A percentile compares a stretch with the other conserved stretches of the same genome.
These are phyloP conservation scores for Podaxis sp. DNA, from an alignment of 768 basidiomycete genomes.

Conservation along the genomic window DNA sequence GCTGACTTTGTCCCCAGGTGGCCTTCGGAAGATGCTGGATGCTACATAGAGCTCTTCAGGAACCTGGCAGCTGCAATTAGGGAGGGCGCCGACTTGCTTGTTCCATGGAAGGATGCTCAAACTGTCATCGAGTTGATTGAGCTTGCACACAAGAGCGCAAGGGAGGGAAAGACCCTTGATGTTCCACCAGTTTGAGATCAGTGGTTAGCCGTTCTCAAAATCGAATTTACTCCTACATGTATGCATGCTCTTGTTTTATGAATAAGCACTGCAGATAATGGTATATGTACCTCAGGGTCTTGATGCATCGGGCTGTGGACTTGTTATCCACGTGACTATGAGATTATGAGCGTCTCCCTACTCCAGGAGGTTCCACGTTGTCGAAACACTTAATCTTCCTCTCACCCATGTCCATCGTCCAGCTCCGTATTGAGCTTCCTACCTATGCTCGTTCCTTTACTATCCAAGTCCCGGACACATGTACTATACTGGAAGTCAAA, in stretches of 20 bases:
- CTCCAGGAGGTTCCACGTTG: constrained; percentile 27
- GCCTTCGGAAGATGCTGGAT: constrained; percentile 59
- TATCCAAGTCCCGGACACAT: constrained; percentile 45
- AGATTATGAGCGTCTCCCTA: constrained; percentile 12
- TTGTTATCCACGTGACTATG: constrained; percentile 25
- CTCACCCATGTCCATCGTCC: constrained; percentile 39
- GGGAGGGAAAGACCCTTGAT: constrained; percentile 46
- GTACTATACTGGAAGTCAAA: constrained; percentile 66
- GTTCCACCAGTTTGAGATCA: constrained; percentile 25
- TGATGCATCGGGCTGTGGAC: neutral
- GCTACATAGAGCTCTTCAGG: constrained; percentile 60
- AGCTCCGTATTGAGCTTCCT: constrained; percentile 74
- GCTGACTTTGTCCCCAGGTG: constrained; percentile 43
- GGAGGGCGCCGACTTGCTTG: constrained; percentile 47
- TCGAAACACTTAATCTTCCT: constrained; percentile 5
- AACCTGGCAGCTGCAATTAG: constrained; percentile 67
- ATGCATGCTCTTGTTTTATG: neutral
- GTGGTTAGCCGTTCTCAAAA: neutral
- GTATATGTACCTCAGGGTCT: neutral
- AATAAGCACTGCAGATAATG: neutral
- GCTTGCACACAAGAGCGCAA: constrained; percentile 65
- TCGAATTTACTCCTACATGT: no score
- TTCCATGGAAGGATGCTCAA: constrained; percentile 76
- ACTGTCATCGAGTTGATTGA: constrained; percentile 78
- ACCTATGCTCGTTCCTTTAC: constrained; percentile 68